A percentile compares a stretch with the other conserved stretches of the same genome.
Evolutionary conservation across 768 basidiomycete genomes (phyloP).

Genomic region (Tubosaeta sp.): DNA sequence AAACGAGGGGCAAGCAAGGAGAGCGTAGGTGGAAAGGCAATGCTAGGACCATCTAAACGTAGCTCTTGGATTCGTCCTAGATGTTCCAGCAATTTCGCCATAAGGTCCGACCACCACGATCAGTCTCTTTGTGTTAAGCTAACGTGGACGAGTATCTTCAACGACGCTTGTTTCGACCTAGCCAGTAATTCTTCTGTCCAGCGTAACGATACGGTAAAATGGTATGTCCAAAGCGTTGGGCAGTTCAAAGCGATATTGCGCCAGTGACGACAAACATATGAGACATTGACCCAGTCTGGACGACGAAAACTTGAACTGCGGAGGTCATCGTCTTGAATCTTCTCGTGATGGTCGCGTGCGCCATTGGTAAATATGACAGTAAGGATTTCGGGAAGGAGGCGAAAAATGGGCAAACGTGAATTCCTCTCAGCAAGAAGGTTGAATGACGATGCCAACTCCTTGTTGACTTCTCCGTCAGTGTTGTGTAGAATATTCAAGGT

Average conservation of each 20-base stretch:
- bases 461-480: background rate
- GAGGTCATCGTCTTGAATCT: background rate
- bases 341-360: background rate
- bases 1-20: background rate
- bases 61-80: background rate
- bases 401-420: background rate
- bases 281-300: background rate
- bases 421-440: background rate
- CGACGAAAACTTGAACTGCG: background rate
- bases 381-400: background rate
- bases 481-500: background rate
- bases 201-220: conserved; percentile 26
- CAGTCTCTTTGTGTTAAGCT: background rate
- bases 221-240: background rate
- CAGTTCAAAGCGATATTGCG: background rate
- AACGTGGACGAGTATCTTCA: conserved; percentile 6
- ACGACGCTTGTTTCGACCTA: conserved; percentile 37
- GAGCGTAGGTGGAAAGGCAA: background rate
- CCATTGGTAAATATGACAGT: background rate
- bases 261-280: background rate
- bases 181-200: conserved; percentile 40
- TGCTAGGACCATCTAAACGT: background rate
- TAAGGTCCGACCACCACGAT: background rate
- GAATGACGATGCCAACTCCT: background rate
- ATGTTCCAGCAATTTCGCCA: background rate